Conservation (phyloP, 495 filamentous ascomycete species). For the Penicillium diatomitis region DNA sequence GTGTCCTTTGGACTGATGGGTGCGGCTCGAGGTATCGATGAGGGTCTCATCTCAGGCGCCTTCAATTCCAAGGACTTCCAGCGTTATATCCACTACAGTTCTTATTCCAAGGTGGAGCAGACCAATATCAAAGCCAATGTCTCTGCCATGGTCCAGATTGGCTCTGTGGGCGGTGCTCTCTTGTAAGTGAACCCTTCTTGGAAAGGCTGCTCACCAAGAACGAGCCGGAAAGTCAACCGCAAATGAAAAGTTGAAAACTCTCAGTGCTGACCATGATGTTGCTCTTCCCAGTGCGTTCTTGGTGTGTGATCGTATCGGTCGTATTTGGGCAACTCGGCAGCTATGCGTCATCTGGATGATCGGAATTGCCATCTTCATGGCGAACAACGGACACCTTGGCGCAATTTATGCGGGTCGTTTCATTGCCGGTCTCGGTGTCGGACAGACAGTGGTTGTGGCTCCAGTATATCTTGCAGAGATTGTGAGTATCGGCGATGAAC, state of each 20-base stretch:
- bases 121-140: slow-evolving; percentile 62
- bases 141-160: slow-evolving; percentile 64
- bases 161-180: slow-evolving; percentile 54
- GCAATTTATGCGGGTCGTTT: slow-evolving; percentile 60
- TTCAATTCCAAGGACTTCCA: slow-evolving; percentile 58
- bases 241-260: too few species aligned
- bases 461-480: slow-evolving; percentile 45
- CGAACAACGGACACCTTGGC: slow-evolving; percentile 47
- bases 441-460: slow-evolving; percentile 57
- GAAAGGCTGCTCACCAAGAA: too few species aligned
- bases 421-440: slow-evolving; percentile 59
- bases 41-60: slow-evolving; percentile 59
- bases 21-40: slow-evolving; percentile 57
- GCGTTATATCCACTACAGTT: slow-evolving; percentile 44
- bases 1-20: slow-evolving; percentile 61
- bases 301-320: slow-evolving; percentile 58
- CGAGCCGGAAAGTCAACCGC: too few species aligned
- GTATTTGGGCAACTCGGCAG: slow-evolving; percentile 60
- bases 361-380: slow-evolving; percentile 62
- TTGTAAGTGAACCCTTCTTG: slow-evolving; percentile 29
- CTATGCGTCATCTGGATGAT: slow-evolving; percentile 58
- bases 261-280: too few species aligned
- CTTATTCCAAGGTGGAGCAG: slow-evolving; percentile 42
- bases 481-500: slow-evolving; percentile 15
- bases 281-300: slow-evolving; percentile 43